Evolutionary conservation across 805 yeast species (phyloP).

Genomic region (Ogataea polymorpha): DNA sequence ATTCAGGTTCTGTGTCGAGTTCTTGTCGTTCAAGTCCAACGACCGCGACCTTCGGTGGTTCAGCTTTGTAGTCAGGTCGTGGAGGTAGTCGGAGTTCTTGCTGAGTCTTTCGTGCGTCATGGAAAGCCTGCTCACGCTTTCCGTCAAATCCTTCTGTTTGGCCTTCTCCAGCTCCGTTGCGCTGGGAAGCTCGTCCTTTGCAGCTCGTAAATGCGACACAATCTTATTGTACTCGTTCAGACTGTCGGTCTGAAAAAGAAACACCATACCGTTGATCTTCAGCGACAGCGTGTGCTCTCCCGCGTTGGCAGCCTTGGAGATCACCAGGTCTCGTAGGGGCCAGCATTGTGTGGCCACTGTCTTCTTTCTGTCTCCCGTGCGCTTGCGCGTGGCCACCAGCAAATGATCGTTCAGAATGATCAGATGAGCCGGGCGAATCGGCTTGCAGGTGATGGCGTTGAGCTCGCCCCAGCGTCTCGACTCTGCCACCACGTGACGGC

Average conservation of each 20-base stretch:
- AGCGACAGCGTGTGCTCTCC: conserved; percentile 21
- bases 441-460: conserved; percentile 81
- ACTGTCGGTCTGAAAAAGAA: conserved; percentile 59
- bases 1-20: conserved; percentile 23
- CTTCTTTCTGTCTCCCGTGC: conserved; percentile 33
- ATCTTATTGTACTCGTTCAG: conserved; percentile 55
- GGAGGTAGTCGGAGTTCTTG: conserved; percentile 42
- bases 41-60: conserved; percentile 55
- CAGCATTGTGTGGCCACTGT: conserved; percentile 72
- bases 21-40: conserved; percentile 36
- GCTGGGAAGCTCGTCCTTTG: conserved; percentile 57
- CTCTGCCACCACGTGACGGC: conserved; percentile 76
- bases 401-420: conserved; percentile 76
- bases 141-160: conserved; percentile 41
- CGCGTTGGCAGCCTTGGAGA: conserved; percentile 37
- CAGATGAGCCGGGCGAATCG: conserved; percentile 70
- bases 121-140: conserved; percentile 43
- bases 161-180: conserved; percentile 49
- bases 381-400: conserved; percentile 65
- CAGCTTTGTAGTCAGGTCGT: conserved; percentile 57
- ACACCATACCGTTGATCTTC: conserved; percentile 32
- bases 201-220: conserved; percentile 54
- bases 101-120: conserved; percentile 22
- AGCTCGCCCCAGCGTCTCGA: conserved; percentile 85
- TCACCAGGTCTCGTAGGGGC: conserved; percentile 61